These are phyloP conservation scores for Leishmania tarentolae DNA, from an alignment of 208 protist genomes.

Conservation along the genomic window DNA sequence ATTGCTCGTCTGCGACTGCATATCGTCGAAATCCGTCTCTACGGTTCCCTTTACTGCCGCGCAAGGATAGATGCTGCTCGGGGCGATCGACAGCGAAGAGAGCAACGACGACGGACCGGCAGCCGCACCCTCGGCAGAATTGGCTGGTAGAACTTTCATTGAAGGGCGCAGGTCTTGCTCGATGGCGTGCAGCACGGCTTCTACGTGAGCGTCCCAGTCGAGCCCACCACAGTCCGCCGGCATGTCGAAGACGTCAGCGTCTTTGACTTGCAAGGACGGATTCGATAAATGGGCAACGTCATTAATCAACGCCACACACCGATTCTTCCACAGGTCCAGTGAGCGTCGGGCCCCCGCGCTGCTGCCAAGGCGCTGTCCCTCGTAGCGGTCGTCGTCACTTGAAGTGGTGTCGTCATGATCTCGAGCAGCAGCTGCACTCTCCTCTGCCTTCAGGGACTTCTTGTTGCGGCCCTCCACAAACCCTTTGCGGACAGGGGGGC, in stretches of 20 bases:
- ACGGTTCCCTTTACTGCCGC: not conserved
- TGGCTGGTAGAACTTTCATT: constrained; percentile 25
- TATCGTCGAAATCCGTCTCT: constrained; percentile 5
- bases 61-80: not conserved
- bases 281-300: constrained; percentile 52
- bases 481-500: constrained; percentile 29
- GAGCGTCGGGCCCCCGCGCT: not conserved
- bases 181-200: constrained; percentile 33
- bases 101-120: not conserved
- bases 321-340: constrained; percentile 54
- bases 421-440: constrained; percentile 20
- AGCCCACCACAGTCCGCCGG: constrained; percentile 6
- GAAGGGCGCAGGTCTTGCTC: constrained; percentile 31
- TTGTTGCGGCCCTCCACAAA: constrained; percentile 25
- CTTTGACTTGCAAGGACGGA: constrained; percentile 39
- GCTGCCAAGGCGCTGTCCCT: not conserved
- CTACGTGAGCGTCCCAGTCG: constrained; percentile 39
- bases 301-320: constrained; percentile 55
- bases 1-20: constrained; percentile 21
- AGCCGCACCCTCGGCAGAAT: not conserved
- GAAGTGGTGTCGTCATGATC: constrained; percentile 61
- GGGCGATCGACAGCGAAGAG: not conserved
- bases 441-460: not conserved
- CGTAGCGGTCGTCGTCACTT: constrained; percentile 53
- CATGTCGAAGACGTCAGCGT: constrained; percentile 18